phyloP scores from a whole-genome alignment of 2,329 filamentous ascomycete genomes.

The Tolypocladium cylindrosporum region DNA sequence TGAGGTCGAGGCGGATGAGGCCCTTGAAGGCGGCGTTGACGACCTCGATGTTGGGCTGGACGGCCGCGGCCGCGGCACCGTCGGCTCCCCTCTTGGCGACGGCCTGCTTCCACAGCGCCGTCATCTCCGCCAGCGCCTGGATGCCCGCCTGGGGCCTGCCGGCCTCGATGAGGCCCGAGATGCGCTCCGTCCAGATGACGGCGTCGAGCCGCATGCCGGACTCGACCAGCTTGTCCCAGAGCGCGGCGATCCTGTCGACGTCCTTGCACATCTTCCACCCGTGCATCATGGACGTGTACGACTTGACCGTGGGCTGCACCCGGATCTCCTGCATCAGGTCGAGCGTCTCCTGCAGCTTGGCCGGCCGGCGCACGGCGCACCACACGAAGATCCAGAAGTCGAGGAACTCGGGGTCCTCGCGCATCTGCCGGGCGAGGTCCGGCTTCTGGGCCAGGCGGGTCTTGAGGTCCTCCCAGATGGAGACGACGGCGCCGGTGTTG shows the following conservation, averaged over 20 bases:
- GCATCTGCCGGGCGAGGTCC: constrained; percentile 16
- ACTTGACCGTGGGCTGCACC: constrained; percentile 48
- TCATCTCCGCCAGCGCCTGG: constrained; percentile 56
- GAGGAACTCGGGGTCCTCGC: constrained; percentile 22
- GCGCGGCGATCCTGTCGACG: constrained; percentile 45
- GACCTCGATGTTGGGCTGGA: constrained; percentile 51
- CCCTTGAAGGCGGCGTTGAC: constrained; percentile 63
- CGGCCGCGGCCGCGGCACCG: constrained; percentile 24
- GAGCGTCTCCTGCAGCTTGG: constrained; percentile 25
- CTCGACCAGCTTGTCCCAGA: constrained; percentile 56
- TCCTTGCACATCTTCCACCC: constrained; percentile 56
- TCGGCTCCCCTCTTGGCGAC: constrained; percentile 14
- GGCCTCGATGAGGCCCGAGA: constrained; percentile 53
- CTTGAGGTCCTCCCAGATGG: constrained; percentile 23
- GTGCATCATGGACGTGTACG: constrained; percentile 65
- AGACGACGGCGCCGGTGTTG: constrained; percentile 16
- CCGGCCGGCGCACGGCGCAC: constrained; percentile 21
- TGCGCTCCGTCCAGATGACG: constrained; percentile 59
- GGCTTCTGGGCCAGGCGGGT: constrained; percentile 12
- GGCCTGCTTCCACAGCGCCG: constrained; percentile 42
- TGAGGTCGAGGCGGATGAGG: constrained; percentile 41
- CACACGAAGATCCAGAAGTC: constrained; percentile 30
- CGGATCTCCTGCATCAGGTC: constrained; percentile 35
- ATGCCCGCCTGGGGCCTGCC: constrained; percentile 48
- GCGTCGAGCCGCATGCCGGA: constrained; percentile 52